These are phyloP conservation scores for Termitomyces sp. DNA, from an alignment of 768 basidiomycete genomes.

Conservation along the genomic window DNA sequence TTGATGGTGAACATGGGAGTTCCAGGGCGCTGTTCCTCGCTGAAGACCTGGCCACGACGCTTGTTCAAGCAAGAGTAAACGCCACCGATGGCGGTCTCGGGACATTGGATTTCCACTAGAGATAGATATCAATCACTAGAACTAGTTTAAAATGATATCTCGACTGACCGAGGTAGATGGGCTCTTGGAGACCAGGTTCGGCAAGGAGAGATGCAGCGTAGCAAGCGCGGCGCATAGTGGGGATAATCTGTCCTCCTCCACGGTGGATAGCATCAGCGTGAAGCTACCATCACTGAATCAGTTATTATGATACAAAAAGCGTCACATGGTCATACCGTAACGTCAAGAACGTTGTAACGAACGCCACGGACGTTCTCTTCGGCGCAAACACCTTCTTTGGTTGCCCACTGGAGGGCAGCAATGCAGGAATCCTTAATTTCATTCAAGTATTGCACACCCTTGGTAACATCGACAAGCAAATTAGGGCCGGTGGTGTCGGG, in stretches of 20 bases:
- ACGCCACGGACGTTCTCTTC: constrained; percentile 99
- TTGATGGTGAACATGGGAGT: constrained; percentile 99
- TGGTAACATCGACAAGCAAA: constrained; percentile 94
- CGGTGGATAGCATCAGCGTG: constrained; percentile 99
- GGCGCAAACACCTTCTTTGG: constrained; percentile 92
- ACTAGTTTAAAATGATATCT: neutral
- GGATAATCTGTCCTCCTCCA: constrained; percentile 98
- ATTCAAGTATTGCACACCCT: constrained; percentile 97
- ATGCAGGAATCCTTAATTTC: constrained; percentile 99
- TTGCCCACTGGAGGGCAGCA: constrained; percentile 99
- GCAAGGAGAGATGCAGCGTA: constrained; percentile 96
- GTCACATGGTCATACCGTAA: constrained; percentile 59
- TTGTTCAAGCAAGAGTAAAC: constrained; percentile 93
- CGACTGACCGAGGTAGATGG: constrained; percentile 80
- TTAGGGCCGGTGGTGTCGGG: constrained; percentile 97
- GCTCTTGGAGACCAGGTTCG: constrained; percentile 89
- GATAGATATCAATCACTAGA: constrained; percentile 7
- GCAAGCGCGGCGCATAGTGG: constrained; percentile 91
- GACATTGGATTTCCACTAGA: constrained; percentile 95
- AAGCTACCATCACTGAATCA: constrained; percentile 41
- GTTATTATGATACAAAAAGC: neutral
- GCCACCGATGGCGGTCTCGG: constrained; percentile 95
- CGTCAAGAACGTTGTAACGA: constrained; percentile 93
- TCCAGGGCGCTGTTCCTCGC: constrained; percentile 93
- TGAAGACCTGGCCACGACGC: constrained; percentile 97